phyloP scores from a whole-genome alignment of 805 yeast species.

The Saccharomycopsis sp. region DNA sequence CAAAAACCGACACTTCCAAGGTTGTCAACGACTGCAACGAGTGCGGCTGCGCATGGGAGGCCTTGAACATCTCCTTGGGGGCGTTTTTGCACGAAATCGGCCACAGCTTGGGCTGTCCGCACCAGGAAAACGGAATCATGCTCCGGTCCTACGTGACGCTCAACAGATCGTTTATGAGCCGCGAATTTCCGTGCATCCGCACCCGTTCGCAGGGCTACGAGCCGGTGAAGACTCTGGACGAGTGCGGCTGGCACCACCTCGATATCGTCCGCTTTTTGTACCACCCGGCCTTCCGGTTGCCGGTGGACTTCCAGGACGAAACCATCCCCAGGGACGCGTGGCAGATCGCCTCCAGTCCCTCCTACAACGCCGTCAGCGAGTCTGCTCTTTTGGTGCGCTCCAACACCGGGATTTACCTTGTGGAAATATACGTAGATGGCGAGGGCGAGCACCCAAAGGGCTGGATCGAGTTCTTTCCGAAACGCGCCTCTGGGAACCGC shows the following conservation, averaged over 20 bases:
- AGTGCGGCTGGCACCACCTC: conserved; percentile 82
- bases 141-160: conserved; percentile 73
- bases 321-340: conserved; percentile 25
- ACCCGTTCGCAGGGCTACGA: conserved; percentile 41
- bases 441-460: conserved; percentile 31
- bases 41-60: conserved; percentile 88
- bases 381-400: conserved; percentile 40
- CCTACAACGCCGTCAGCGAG: conserved; percentile 41
- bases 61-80: conserved; percentile 77
- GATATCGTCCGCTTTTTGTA: conserved; percentile 71
- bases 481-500: conserved; percentile 31
- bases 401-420: conserved; percentile 60
- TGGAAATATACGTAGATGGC: conserved; percentile 63
- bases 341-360: conserved; percentile 30
- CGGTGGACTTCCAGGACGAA: conserved; percentile 52
- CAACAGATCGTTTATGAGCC: conserved; percentile 74
- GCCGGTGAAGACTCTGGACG: conserved; percentile 51
- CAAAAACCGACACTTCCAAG: conserved; percentile 50
- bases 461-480: conserved; percentile 54
- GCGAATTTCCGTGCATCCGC: conserved; percentile 53
- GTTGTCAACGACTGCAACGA: conserved; percentile 90
- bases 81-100: conserved; percentile 97
- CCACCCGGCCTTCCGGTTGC: conserved; percentile 75
- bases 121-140: conserved; percentile 88
- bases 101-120: conserved; percentile 86